These are phyloP conservation scores for Cadophora sp. DNA, from an alignment of 2,329 filamentous ascomycete genomes.

Conservation along the genomic window DNA sequence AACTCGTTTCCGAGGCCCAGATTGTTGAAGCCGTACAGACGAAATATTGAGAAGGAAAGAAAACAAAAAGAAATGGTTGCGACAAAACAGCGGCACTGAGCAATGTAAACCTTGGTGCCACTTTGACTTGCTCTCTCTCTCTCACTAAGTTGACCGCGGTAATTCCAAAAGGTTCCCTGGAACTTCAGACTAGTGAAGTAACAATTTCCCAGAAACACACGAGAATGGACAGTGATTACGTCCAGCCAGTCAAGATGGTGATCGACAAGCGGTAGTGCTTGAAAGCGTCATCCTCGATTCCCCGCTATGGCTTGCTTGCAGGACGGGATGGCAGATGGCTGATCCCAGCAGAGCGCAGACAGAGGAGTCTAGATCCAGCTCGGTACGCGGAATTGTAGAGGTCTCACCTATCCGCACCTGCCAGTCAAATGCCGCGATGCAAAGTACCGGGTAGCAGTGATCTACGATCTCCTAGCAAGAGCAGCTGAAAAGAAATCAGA, in stretches of 20 bases:
- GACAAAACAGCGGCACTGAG: neutral
- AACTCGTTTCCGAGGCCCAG: neutral
- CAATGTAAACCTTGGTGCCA: constrained; percentile 3
- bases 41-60: neutral
- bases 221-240: neutral
- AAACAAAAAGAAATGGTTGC: neutral
- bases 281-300: constrained; percentile 24
- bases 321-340: neutral
- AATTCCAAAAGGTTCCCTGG: neutral
- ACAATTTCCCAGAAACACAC: constrained; percentile 24
- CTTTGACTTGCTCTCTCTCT: neutral
- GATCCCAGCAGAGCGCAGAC: neutral
- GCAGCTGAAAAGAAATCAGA: neutral
- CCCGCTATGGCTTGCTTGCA: constrained; percentile 27
- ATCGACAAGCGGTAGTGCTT: constrained; percentile 12
- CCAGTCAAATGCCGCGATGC: neutral
- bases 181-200: neutral
- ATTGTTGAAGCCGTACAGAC: neutral
- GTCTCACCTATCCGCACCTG: neutral
- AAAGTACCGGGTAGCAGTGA: neutral
- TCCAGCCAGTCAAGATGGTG: constrained; percentile 12
- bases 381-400: neutral
- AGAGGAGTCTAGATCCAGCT: neutral
- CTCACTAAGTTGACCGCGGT: neutral
- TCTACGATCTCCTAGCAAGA: neutral